Conservation (phyloP, 2,329 filamentous ascomycete species). For the Hymenoscyphus repandus region DNA sequence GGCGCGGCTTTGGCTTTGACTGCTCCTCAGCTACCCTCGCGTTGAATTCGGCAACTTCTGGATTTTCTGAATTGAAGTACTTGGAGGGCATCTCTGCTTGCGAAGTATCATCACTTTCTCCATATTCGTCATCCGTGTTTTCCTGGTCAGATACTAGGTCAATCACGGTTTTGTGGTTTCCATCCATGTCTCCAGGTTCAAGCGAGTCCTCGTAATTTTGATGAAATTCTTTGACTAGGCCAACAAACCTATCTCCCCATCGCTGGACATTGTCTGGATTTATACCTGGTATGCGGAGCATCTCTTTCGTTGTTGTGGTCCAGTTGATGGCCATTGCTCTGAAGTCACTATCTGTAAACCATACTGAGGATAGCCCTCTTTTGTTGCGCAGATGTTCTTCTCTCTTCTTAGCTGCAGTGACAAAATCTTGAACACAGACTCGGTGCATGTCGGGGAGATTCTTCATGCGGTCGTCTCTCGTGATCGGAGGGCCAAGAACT, state of each 20-base stretch:
- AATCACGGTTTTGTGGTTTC: conserved; percentile 41
- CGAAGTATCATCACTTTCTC: conserved; percentile 8
- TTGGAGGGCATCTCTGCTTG: conserved; percentile 8
- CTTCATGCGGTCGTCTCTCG: conserved; percentile 47
- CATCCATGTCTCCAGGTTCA: conserved; percentile 27
- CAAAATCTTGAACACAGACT: conserved; percentile 59
- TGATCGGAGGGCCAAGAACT: conserved; percentile 53
- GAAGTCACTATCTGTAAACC: conserved; percentile 66
- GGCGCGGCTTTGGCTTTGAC: not conserved
- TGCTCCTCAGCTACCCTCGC: not conserved
- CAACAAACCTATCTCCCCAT: conserved; percentile 57
- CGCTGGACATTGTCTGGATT: conserved; percentile 54
- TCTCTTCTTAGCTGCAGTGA: conserved; percentile 53
- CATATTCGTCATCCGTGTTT: conserved; percentile 21
- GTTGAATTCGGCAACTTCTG: conserved; percentile 6
- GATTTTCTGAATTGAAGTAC: conserved; percentile 4
- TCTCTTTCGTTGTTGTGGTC: conserved; percentile 55
- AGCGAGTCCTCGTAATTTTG: conserved; percentile 46
- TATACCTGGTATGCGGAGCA: conserved; percentile 60
- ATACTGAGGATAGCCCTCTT: conserved; percentile 48
- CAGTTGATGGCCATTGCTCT: conserved; percentile 69
- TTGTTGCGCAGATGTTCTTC: conserved; percentile 58
- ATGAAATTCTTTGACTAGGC: conserved; percentile 48
- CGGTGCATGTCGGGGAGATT: conserved; percentile 55
- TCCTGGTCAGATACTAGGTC: conserved; percentile 42